Conservation (phyloP, 176 grass and related monocot genomes). For the Carex littledalei region DNA sequence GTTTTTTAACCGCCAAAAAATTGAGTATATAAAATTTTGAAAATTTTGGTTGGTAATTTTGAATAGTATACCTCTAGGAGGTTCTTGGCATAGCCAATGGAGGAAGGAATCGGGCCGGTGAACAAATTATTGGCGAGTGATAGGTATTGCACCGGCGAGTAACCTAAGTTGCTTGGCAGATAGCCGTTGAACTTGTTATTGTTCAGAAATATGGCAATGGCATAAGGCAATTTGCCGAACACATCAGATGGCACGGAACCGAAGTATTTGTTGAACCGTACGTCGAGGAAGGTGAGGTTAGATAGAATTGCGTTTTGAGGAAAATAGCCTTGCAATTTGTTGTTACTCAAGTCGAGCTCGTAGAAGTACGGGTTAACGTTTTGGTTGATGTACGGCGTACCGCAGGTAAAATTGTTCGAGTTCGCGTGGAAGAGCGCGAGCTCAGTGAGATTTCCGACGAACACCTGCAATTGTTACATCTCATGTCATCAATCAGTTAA, state of each 20-base stretch:
- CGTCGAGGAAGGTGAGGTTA: conserved; percentile 80
- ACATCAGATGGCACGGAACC: conserved; percentile 35
- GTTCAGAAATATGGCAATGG: conserved; percentile 85
- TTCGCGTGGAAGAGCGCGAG: conserved; percentile 96
- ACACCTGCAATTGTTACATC: conserved; percentile 12
- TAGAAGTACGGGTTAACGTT: conserved; percentile 53
- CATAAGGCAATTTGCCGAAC: conserved; percentile 41
- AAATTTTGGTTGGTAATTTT: neutral
- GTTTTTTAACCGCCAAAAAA: neutral
- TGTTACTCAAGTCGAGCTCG: conserved; percentile 94
- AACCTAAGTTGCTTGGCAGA: conserved; percentile 58
- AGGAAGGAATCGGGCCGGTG: conserved; percentile 59
- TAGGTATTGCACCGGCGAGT: conserved; percentile 64
- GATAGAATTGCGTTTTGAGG: conserved; percentile 38
- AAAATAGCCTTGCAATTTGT: conserved; percentile 37
- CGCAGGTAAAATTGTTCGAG: conserved; percentile 57
- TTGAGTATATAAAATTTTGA: neutral
- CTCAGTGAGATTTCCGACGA: conserved; percentile 47
- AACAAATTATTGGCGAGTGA: conserved; percentile 81
- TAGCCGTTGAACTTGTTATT: conserved; percentile 57
- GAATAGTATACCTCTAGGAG: conserved; percentile 30
- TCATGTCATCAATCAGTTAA: neutral
- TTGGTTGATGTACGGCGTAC: conserved; percentile 19
- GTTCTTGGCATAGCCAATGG: conserved; percentile 39
- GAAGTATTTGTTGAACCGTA: conserved; percentile 57